Conservation (phyloP, 192 early-diverging fungal species). For the Backusella liffmaniae region DNA sequence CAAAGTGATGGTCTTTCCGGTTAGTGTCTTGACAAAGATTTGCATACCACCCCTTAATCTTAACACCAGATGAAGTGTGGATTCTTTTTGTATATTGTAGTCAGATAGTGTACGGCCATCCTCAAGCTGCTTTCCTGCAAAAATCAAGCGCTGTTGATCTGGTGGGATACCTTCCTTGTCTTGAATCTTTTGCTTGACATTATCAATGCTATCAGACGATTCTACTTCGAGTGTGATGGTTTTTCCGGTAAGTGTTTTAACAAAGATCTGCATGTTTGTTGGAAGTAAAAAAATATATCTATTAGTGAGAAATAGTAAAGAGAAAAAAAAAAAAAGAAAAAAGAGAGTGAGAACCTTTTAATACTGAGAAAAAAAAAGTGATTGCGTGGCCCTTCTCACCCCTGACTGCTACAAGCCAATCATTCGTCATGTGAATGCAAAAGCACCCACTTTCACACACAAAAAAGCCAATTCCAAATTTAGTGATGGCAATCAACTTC, state of each 20-base stretch:
- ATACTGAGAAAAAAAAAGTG: not conserved
- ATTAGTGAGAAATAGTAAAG: not conserved
- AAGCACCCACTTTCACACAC: not conserved
- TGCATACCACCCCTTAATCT: slow-evolving; percentile 90
- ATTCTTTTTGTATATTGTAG: slow-evolving; percentile 99
- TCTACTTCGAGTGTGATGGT: slow-evolving; percentile 3
- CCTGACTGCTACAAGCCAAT: not conserved
- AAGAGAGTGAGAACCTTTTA: not conserved
- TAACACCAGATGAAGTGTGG: slow-evolving; percentile 94
- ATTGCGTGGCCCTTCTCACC: not conserved
- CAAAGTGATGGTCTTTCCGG: slow-evolving; percentile 64
- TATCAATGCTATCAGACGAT: slow-evolving; percentile 60
- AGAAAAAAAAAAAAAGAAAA: not conserved
- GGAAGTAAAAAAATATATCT: not conserved
- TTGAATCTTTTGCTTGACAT: slow-evolving; percentile 93
- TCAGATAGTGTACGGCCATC: slow-evolving; percentile 96
- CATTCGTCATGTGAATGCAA: not conserved
- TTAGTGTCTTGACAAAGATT: slow-evolving; percentile 65
- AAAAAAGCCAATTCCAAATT: not conserved
- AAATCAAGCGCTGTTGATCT: slow-evolving; percentile 99
- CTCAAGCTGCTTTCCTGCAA: slow-evolving; percentile 99
- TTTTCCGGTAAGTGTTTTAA: not conserved
- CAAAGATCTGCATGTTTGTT: not conserved
- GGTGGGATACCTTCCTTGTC: slow-evolving; percentile 99
- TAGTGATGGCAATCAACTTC: not conserved